phyloP scores from a whole-genome alignment of 441 rosid genomes.

The Jatropha multifida region DNA sequence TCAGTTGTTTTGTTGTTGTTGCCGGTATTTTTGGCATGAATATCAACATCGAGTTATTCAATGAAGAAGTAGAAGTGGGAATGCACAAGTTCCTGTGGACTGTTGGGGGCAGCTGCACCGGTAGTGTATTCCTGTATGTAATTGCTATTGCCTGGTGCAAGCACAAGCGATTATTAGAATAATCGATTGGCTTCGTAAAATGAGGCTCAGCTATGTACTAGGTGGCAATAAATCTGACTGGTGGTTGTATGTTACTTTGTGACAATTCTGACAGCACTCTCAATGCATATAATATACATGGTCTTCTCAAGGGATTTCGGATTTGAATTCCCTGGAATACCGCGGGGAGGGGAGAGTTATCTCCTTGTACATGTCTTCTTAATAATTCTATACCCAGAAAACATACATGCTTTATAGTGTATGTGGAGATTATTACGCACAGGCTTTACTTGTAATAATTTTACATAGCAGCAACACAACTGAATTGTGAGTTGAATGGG shows the following conservation, averaged over 20 bases:
- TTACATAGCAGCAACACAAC: not conserved
- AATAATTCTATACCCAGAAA: not conserved
- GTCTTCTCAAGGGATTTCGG: not conserved
- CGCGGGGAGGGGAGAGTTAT: not conserved
- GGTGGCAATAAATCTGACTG: not conserved
- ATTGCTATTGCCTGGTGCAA: constrained; percentile 83
- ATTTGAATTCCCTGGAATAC: not conserved
- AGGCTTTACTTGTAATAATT: not conserved
- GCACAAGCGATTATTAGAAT: constrained; percentile 71
- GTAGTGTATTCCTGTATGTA: constrained; percentile 58
- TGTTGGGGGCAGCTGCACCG: constrained; percentile 55
- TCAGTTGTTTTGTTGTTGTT: constrained; percentile 58
- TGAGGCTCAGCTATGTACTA: not conserved
- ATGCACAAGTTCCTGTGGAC: constrained; percentile 61
- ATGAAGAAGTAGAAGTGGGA: constrained; percentile 23
- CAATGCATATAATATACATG: not conserved
- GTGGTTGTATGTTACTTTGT: not conserved
- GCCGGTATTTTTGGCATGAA: constrained; percentile 77
- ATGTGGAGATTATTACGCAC: not conserved
- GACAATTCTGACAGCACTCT: not conserved
- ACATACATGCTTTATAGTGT: not conserved
- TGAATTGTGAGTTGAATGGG: not conserved
- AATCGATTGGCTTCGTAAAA: not conserved
- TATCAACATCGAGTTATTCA: constrained; percentile 52
- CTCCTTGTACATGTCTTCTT: not conserved